Evolutionary conservation across 176 grass and related monocot species (phyloP).

Genomic region (Juncus effusus): DNA sequence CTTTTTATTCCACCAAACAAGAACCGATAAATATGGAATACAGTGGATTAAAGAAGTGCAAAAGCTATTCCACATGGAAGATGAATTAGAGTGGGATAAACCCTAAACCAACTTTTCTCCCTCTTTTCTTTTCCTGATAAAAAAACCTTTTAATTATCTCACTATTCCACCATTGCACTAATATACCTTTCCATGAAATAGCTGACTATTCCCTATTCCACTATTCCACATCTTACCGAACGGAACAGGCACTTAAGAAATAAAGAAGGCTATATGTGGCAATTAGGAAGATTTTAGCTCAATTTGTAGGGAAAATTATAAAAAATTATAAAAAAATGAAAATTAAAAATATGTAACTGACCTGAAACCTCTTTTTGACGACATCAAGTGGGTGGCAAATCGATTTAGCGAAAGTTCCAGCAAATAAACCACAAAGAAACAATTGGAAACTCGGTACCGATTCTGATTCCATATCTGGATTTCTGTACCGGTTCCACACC

Average conservation of each 20-base stretch:
- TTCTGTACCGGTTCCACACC: constrained; percentile 77
- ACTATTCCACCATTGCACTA: too few species aligned
- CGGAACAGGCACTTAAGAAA: background rate
- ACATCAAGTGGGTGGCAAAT: constrained; percentile 95
- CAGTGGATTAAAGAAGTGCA: too few species aligned
- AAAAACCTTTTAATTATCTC: too few species aligned
- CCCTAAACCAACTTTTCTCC: too few species aligned
- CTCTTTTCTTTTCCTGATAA: too few species aligned
- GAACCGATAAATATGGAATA: too few species aligned
- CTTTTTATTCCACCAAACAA: too few species aligned
- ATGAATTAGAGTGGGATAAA: too few species aligned
- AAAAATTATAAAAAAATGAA: background rate
- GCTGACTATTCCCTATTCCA: too few species aligned
- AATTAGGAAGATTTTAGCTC: background rate
- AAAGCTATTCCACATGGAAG: too few species aligned
- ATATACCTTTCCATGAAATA: too few species aligned
- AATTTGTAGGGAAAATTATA: background rate
- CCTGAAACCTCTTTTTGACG: constrained; percentile 97
- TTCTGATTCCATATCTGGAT: constrained; percentile 50
- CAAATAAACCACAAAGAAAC: constrained; percentile 89
- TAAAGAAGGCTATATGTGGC: background rate
- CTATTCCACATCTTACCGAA: too few species aligned
- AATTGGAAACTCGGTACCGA: constrained; percentile 75
- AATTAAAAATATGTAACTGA: constrained; percentile 23
- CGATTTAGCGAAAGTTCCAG: constrained; percentile 79